Percentiles rank a stretch among this genome's conserved stretches.
Conservation (phyloP, 116 monocot species). For the Zostera marina region DNA sequence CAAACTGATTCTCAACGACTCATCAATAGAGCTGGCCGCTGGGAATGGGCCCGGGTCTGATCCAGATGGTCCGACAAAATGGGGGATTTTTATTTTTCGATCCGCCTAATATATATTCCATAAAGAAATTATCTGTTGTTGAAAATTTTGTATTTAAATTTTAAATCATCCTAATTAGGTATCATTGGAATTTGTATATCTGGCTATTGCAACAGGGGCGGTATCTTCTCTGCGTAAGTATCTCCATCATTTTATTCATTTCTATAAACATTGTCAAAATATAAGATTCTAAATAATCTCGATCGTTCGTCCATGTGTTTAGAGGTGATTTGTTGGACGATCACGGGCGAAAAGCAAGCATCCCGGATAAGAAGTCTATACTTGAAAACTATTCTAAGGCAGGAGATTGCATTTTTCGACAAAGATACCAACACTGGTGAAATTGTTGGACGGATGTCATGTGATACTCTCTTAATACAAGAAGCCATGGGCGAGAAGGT, state of each 20-base stretch:
- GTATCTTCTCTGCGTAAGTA: slow-evolving; percentile 3
- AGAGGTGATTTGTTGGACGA: slow-evolving; percentile 71
- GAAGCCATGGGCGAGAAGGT: slow-evolving; percentile 89
- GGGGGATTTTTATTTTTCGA: background rate
- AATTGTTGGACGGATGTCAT: slow-evolving; percentile 69
- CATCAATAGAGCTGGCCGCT: background rate
- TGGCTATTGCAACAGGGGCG: slow-evolving; percentile 4
- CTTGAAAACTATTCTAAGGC: slow-evolving; percentile 51
- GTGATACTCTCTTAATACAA: slow-evolving; percentile 67
- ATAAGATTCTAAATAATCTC: background rate
- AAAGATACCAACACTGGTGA: slow-evolving; percentile 64
- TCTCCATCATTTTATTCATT: no score
- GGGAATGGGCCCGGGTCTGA: background rate
- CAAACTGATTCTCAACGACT: no score
- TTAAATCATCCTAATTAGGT: background rate
- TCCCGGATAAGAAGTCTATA: slow-evolving; percentile 48
- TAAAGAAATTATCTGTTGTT: background rate
- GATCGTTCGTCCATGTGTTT: background rate
- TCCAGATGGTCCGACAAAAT: background rate
- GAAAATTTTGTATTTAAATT: background rate
- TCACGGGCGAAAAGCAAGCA: slow-evolving; percentile 46
- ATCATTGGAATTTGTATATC: slow-evolving; percentile 3
- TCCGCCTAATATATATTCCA: background rate
- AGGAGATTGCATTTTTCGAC: slow-evolving; percentile 73
- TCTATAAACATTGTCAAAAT: background rate